phyloP scores from a whole-genome alignment of 1,139 yeast species.

The Yamadazyma sp. region DNA sequence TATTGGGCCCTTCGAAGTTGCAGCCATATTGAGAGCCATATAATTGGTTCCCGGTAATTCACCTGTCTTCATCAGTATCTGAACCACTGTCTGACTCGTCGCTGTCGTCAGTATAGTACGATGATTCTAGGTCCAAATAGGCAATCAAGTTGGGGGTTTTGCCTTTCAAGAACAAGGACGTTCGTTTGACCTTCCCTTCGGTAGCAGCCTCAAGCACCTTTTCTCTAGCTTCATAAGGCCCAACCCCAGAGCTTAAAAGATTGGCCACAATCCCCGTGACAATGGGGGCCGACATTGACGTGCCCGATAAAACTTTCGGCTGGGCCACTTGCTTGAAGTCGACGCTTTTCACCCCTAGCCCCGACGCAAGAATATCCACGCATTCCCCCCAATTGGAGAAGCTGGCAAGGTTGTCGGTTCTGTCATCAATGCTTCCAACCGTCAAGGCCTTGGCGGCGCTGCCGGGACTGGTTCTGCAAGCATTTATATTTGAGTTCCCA shows the following conservation, averaged over 20 bases:
- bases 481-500: conserved; percentile 76
- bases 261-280: conserved; percentile 75
- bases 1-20: too few species aligned
- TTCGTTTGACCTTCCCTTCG: conserved; percentile 34
- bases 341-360: conserved; percentile 61
- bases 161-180: conserved; percentile 28
- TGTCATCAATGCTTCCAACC: conserved; percentile 84
- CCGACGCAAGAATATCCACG: conserved; percentile 82
- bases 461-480: conserved; percentile 81
- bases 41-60: too few species aligned
- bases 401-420: conserved; percentile 62
- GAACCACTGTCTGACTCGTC: conserved; percentile 13
- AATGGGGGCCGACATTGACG: conserved; percentile 86
- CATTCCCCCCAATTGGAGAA: conserved; percentile 90
- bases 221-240: conserved; percentile 37
- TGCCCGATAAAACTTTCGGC: conserved; percentile 64
- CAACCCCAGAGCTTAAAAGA: conserved; percentile 57
- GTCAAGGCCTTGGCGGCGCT: conserved; percentile 70
- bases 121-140: conserved; percentile 15
- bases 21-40: too few species aligned
- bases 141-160: conserved; percentile 44
- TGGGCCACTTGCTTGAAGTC: conserved; percentile 21
- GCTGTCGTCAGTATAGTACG: conserved; percentile 7
- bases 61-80: conserved; percentile 2
- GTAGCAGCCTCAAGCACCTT: conserved; percentile 39